Base-by-base conservation (phyloP, 768 basidiomycete species). In the Leccinum broughii region DNA sequence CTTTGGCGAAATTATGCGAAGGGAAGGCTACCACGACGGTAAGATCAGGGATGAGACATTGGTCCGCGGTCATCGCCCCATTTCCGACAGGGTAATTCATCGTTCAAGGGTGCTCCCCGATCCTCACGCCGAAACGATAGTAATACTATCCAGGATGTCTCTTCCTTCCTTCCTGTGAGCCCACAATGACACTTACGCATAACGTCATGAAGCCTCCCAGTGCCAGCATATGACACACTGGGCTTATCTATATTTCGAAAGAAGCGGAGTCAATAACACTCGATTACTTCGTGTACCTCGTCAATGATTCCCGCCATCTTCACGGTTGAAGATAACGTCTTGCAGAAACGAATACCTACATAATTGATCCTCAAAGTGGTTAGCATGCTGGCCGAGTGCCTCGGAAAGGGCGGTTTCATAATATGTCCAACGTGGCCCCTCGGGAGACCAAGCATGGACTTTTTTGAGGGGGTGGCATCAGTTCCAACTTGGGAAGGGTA, bases 41-140 rank as follows among this genome's bases (percentile, higher is more conserved):
- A n/a, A 32, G 48, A 48, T 26, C 54, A 55, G 44, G 52, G 56
- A 54, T 41, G 22, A 48, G 39, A n/a, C 22, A 50, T 22, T 49
- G 20, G 50, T 53, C 67, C 64, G 67, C 60, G 69, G 68, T 58
- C 11, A 51, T 61, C 41, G 28, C n/a, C 44, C 32, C 53, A 32
- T 55, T 32, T 59, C 57, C 58, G 51, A 62, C 51, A 46, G 48
- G 28, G 24, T 17, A 32, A 46, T 54, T 55, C 52, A 57, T 58
- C 24, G n/a, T 50, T 55, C 44, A 41, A 56, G 57, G 56, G 54
- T 55, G 8, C 48, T 62, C 61, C 68, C 59, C 56, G 61, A 69
- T 69, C 66, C 66, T 61, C 64, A 59, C 52, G 30, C 46, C 34
- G 30, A 62, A 37, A 58, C 51, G 41, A 54, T 44, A 55, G 51